Base-by-base conservation (phyloP, 2,329 filamentous ascomycete species). In the Penicillium sp. region DNA sequence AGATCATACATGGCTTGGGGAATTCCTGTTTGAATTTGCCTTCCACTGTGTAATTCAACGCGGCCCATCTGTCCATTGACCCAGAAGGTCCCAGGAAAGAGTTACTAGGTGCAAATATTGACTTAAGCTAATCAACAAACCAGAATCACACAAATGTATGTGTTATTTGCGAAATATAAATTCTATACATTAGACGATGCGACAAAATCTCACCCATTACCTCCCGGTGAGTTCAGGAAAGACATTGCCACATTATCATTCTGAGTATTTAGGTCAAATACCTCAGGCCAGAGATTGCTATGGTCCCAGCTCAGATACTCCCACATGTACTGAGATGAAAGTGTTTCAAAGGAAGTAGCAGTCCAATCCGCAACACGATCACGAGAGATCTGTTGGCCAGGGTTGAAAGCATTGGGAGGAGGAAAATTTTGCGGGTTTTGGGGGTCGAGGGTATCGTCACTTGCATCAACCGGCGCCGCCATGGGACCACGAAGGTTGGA, bases 181-280 rank as follows among this genome's bases (percentile, higher is more conserved):
- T n/a, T 31, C 46, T 52, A 38, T 46, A 46, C 40, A 52, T 13
- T n/a, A 4, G 7, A 37, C 13, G 31, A 31, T 10, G 22, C 1
- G 6, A 22, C n/a, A n/a, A 14, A 4, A n/a, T 20, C 7, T 53
- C 32, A 53, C 13, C 24, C n/a, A 32, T 38, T 31, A 5, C 37
- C 72, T 69, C 13, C 69, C 68, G 5, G 69, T 68, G 42, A 81
- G 4, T 52, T 24, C 18, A 56, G 16, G 13, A 58, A 56, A 16
- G 56, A 40, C 56, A 56, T 52, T 29, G 29, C 34, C 22, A 31
- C 35, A 34, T 47, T 44, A 14, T 56, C 53, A 24, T 42, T 42
- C 26, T 42, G 26, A 24, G 24, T 22, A 22, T 48, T 50, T 18
- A 50, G 31, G 14, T 43, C 55, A 22, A 54, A 48, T 16, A 56